phyloP scores from a whole-genome alignment of 148 eudicot species.

The Linanthus parryae region DNA sequence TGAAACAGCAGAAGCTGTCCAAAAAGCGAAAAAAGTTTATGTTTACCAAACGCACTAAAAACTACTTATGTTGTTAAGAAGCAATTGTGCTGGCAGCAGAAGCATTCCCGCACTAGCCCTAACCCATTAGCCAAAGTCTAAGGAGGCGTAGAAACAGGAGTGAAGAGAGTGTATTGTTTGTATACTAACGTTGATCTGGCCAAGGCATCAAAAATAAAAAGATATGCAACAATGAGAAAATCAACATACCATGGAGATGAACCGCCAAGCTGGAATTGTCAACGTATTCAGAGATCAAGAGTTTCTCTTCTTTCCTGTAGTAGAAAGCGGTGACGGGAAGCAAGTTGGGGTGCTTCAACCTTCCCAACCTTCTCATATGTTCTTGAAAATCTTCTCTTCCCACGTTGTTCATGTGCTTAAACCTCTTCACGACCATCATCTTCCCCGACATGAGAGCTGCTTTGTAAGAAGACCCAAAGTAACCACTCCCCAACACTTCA shows the following conservation, averaged over 20 bases:
- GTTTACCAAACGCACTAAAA: too few relatives aligned
- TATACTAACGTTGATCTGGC: too few relatives aligned
- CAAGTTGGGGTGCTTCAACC: constrained; percentile 49
- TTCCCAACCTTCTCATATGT: constrained; percentile 68
- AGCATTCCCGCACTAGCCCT: too few relatives aligned
- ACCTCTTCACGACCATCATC: constrained; percentile 64
- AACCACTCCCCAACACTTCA: constrained; percentile 64
- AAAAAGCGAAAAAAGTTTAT: too few relatives aligned
- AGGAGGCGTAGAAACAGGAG: too few relatives aligned
- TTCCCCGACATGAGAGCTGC: constrained; percentile 36
- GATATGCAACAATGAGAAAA: too few relatives aligned
- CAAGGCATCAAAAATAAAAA: too few relatives aligned
- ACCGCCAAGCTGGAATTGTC: constrained; percentile 52
- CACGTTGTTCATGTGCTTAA: constrained; percentile 67
- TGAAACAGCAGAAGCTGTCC: too few relatives aligned
- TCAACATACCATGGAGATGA: constrained; percentile 65
- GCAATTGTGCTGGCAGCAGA: too few relatives aligned
- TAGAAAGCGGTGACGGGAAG: constrained; percentile 65
- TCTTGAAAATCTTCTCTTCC: constrained; percentile 64
- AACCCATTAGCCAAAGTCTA: too few relatives aligned
- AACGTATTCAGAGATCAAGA: constrained; percentile 40
- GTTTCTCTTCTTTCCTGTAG: constrained; percentile 74
- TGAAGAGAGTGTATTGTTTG: too few relatives aligned
- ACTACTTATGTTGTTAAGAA: too few relatives aligned
- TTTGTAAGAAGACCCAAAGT: constrained; percentile 64